Evolutionary conservation across 345 rosid species (phyloP), one percentile per base, ranked within the genome.

Genomic region (Theobroma cacao): DNA sequence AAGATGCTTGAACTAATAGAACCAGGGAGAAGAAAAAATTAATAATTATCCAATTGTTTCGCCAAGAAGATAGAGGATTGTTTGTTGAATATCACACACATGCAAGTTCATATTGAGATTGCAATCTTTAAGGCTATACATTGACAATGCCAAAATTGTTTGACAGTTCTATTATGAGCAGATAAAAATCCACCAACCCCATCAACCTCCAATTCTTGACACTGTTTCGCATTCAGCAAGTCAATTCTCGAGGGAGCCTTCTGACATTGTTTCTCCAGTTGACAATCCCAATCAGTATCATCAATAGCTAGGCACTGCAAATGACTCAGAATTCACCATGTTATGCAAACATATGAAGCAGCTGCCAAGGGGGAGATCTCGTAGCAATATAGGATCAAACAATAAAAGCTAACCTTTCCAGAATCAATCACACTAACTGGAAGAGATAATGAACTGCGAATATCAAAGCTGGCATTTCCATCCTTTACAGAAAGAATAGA

Each of bases 201-300:
- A 79, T 79, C 77, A 77, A 91, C 26, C 40, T 78, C 82, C 86
- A 93, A 76, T 74, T 85, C 86, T 72, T 47, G 67, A 83, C 96
- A 90, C 1, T 81, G 84, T 43, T 79, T 82, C 38, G 61, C 81
- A 50, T 78, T 70, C 71, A 93, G 91, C 80, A 93, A 83, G 66
- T 90, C 94, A 83, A 93, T 93, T 1, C 13, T 78, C 12, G 90
- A 84, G 9, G 93, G 94, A 79, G 83, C 83, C 78, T 86, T 90
- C 79, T 76, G 84, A 38, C 53, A 78, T 48, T 80, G 83, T 86
- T 87, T 89, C 75, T 84, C 83, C 45, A 86, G 79, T 53, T 88
- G 86, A 43, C 17, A 40, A 69, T 78, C 75, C 98, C 98, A 93
- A 64, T 86, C 93, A 7, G 64, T 31, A 3, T 24, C 71, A 78